Base-by-base conservation (phyloP, 2,329 filamentous ascomycete genomes). In the Microdochium trichocladiopsis region DNA sequence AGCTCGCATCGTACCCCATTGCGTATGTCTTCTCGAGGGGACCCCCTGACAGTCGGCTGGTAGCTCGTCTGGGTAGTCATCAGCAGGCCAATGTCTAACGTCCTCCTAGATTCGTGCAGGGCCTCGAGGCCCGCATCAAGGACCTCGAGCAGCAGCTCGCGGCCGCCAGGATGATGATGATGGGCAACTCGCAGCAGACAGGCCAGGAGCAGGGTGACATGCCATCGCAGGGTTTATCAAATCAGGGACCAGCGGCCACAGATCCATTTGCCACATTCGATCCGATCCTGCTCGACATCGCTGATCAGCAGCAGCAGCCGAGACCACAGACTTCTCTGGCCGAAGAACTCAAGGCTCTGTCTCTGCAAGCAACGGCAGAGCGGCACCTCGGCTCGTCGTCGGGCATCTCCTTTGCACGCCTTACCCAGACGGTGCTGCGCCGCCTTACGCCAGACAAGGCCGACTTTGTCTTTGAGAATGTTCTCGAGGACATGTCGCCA, bases 331-430 rank as follows among this genome's bases (percentile, higher is more conserved):
- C 36, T 6, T 41, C 36, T 12, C 36, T 41, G 8, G 36, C 36
- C 9, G 36, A 41, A 6, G 36, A 41, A 16, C 36, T 41, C 11
- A 41, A 18, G n/a, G n/a, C 61, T 60, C 18, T 74, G 2, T 74
- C 72, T 1, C 60, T 75, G 1, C 70, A 74, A 50, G 73, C 72
- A 1, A 65, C 70, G 0, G 72, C 72, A 10, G 73, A 76, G 36
- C 63, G 71, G 3, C 69, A 75, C 53, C 56, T 76, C 4, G 72
- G 73, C 2, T 71, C 71, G 0, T 66, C 71, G 0, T 75, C 73
- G 1, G 73, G 73, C 0, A 52, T 75, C 2, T 72, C 71, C 0
- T 74, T 76, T 54, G 73, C 73, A 5, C 69, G 67, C 33, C 61
- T 74, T 12, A 74, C 71, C 1, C 71, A 74, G 49, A 65, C 63